phyloP scores from a whole-genome alignment of 2,329 filamentous ascomycete species.

The Colletotrichum tamarilloi region DNA sequence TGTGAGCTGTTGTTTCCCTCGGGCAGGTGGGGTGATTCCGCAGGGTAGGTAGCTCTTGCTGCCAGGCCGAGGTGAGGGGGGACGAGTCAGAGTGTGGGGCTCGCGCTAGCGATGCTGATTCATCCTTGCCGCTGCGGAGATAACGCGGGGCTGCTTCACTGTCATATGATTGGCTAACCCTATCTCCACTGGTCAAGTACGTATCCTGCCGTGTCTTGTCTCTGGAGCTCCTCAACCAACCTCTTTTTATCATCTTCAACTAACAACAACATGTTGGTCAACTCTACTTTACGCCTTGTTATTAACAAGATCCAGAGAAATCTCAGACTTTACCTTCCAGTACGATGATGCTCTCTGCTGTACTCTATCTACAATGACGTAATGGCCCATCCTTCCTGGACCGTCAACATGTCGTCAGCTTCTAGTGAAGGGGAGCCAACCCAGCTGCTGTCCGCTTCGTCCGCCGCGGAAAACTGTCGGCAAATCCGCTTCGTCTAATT shows the following conservation, averaged over 20 bases:
- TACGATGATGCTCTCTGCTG: background rate
- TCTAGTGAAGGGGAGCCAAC: background rate
- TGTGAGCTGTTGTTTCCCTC: background rate
- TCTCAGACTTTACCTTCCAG: background rate
- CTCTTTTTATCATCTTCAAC: background rate
- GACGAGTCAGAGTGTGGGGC: background rate
- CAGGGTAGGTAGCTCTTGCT: background rate
- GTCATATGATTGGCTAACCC: background rate
- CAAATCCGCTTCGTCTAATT: conserved; percentile 5
- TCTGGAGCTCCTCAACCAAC: background rate
- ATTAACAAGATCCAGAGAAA: background rate
- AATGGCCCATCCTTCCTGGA: background rate
- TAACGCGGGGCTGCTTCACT: conserved; percentile 19
- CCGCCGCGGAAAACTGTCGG: conserved; percentile 4
- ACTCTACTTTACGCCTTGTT: background rate
- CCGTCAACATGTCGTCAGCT: background rate
- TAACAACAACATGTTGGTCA: background rate
- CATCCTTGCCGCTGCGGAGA: conserved; percentile 7
- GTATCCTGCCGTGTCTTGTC: background rate
- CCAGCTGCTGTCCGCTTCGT: background rate
- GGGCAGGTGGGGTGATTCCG: background rate
- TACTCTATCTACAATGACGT: background rate
- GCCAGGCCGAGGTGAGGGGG: background rate
- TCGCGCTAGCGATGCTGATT: background rate
- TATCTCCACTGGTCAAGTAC: background rate